Conservation (phyloP, 768 basidiomycete genomes). For the Fomitopsis pulvina region DNA sequence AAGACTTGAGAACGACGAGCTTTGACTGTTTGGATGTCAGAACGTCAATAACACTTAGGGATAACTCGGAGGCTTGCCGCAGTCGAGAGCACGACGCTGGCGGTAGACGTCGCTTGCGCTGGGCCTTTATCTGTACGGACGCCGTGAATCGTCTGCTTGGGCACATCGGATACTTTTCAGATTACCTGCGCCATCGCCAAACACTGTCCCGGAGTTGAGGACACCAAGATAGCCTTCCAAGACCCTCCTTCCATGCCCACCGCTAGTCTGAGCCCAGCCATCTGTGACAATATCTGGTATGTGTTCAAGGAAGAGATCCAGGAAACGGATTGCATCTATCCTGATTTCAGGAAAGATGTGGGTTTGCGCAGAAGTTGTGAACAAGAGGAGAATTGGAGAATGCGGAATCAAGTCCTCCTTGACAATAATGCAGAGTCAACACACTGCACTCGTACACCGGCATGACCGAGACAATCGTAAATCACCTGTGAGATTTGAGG, state of each 20-base stretch:
- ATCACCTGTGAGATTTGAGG: slow-evolving; percentile 51
- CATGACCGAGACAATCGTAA: not conserved
- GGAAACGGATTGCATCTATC: slow-evolving; percentile 78
- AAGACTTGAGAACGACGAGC: slow-evolving; percentile 65
- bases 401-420: slow-evolving; percentile 74
- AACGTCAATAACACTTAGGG: not conserved
- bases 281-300: slow-evolving; percentile 61
- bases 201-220: slow-evolving; percentile 60
- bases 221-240: slow-evolving; percentile 80
- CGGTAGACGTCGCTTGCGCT: slow-evolving; percentile 47
- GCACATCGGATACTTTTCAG: not conserved
- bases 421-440: not conserved
- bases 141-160: not conserved
- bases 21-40: slow-evolving; percentile 50
- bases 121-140: slow-evolving; percentile 22
- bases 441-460: no score
- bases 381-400: slow-evolving; percentile 68
- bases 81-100: slow-evolving; percentile 59
- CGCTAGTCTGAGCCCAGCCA: slow-evolving; percentile 55
- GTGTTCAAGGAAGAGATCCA: slow-evolving; percentile 66
- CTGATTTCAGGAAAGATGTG: slow-evolving; percentile 95
- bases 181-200: slow-evolving; percentile 50
- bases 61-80: slow-evolving; percentile 37
- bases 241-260: slow-evolving; percentile 54
- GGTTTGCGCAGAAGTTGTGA: slow-evolving; percentile 84